phyloP scores from a whole-genome alignment of 2,329 filamentous ascomycete genomes.

The Alternaria infectoria region DNA sequence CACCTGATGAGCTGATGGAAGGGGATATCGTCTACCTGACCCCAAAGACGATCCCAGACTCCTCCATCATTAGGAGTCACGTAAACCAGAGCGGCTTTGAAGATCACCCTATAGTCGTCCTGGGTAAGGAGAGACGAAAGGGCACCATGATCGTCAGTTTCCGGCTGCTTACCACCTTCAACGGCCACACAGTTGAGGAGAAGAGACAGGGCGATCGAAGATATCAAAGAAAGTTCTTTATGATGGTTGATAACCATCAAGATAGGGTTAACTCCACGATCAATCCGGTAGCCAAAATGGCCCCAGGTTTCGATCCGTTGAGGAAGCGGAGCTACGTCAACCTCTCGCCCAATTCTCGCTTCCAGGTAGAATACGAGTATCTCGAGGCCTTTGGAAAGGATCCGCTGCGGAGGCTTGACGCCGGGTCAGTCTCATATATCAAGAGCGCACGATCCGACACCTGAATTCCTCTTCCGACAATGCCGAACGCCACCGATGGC shows the following conservation, averaged over 20 bases:
- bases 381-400: conserved; percentile 11
- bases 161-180: conserved; percentile 19
- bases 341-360: conserved; percentile 7
- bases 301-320: conserved; percentile 18
- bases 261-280: not conserved
- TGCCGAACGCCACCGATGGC: conserved; percentile 6
- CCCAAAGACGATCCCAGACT: not conserved
- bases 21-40: conserved; percentile 12
- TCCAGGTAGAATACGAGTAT: conserved; percentile 24
- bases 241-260: conserved; percentile 15
- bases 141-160: conserved; percentile 14
- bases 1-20: not conserved
- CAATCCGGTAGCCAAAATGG: conserved; percentile 9
- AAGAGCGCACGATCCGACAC: not conserved
- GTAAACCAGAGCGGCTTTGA: not conserved
- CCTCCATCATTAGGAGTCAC: conserved; percentile 5
- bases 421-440: conserved; percentile 15
- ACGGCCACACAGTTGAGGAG: conserved; percentile 4
- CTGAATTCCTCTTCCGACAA: conserved; percentile 3
- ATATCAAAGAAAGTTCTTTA: conserved; percentile 11
- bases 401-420: conserved; percentile 13
- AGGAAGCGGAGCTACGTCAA: conserved; percentile 28
- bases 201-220: not conserved
- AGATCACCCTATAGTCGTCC: conserved; percentile 18
- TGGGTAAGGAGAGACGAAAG: not conserved